phyloP scores from a whole-genome alignment of 1,139 yeast species.

The Saccharomyces uvarum region DNA sequence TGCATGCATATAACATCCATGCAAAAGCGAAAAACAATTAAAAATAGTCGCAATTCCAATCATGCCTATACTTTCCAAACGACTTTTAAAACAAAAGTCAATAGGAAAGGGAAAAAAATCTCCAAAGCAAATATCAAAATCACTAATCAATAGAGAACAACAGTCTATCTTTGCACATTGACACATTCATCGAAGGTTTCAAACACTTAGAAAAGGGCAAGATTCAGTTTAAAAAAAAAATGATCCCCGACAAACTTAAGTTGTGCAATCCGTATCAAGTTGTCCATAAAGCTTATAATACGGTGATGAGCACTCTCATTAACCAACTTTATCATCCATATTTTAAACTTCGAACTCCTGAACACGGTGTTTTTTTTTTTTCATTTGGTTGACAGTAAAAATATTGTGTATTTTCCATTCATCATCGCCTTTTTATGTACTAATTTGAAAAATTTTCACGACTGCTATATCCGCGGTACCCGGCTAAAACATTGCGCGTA shows the following conservation, averaged over 20 bases:
- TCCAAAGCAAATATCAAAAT: background rate
- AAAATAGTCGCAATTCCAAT: background rate
- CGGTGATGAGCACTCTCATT: background rate
- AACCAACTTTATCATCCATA: background rate
- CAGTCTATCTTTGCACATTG: constrained; percentile 36
- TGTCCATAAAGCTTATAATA: background rate
- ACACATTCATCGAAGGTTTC: constrained; percentile 37
- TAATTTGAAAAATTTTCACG: background rate
- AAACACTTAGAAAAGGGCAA: constrained; percentile 1
- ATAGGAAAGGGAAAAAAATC: constrained; percentile 1
- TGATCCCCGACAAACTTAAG: constrained; percentile 36
- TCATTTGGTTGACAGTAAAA: background rate
- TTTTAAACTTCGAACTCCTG: background rate
- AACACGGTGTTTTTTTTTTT: background rate
- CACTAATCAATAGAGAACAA: background rate
- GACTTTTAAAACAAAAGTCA: background rate
- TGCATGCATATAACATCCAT: background rate
- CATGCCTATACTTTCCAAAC: background rate
- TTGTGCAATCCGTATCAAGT: constrained; percentile 28
- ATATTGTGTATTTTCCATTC: background rate
- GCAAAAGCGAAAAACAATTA: background rate
- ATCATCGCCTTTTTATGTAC: background rate
- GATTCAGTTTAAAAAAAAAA: background rate
- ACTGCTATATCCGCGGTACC: background rate
- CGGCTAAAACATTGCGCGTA: background rate